Evolutionary conservation across 2,329 filamentous ascomycete species (phyloP).

Genomic region (Hortaea werneckii): DNA sequence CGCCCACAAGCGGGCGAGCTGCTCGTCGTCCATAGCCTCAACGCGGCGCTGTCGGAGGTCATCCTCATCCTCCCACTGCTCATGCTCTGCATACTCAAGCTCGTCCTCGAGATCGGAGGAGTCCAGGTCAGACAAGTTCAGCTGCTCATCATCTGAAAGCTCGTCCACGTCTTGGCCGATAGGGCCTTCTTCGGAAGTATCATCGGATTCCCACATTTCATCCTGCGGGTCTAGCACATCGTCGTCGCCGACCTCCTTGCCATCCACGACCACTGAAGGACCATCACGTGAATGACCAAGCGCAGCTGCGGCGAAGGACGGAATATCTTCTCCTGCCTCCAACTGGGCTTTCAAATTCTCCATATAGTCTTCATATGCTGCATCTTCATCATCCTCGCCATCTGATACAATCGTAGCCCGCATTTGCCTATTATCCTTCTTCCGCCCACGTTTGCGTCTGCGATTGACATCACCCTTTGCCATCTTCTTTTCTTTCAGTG

Average conservation of each 20-base stretch:
- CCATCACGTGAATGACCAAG: slow-evolving; percentile 9
- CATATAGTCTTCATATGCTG: slow-evolving; percentile 57
- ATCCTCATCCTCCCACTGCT: slow-evolving; percentile 30
- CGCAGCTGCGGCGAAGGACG: slow-evolving; percentile 1
- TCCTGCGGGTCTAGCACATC: slow-evolving; percentile 16
- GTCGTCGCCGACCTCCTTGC: slow-evolving; percentile 19
- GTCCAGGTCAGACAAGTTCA: slow-evolving; percentile 29
- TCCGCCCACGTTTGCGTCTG: slow-evolving; percentile 22
- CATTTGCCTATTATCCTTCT: slow-evolving; percentile 22
- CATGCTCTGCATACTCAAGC: slow-evolving; percentile 22
- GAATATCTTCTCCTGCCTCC: slow-evolving; percentile 15
- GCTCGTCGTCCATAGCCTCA: slow-evolving; percentile 46
- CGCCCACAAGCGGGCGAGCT: slow-evolving; percentile 49
- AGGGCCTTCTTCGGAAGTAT: slow-evolving; percentile 4
- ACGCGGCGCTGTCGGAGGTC: slow-evolving; percentile 31
- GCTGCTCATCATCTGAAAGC: slow-evolving; percentile 27
- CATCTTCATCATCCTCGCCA: slow-evolving; percentile 37
- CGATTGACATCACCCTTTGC: slow-evolving; percentile 6
- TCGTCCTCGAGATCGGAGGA: slow-evolving; percentile 27
- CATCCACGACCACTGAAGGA: slow-evolving; percentile 20
- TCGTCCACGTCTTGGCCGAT: slow-evolving; percentile 13
- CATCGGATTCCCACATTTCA: slow-evolving; percentile 26
- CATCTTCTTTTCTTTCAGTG: not conserved
- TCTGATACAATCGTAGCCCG: slow-evolving; percentile 27
- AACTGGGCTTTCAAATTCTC: slow-evolving; percentile 46